phyloP scores from a whole-genome alignment of 2,329 filamentous ascomycete species.

The Cladophialophora carrionii region DNA sequence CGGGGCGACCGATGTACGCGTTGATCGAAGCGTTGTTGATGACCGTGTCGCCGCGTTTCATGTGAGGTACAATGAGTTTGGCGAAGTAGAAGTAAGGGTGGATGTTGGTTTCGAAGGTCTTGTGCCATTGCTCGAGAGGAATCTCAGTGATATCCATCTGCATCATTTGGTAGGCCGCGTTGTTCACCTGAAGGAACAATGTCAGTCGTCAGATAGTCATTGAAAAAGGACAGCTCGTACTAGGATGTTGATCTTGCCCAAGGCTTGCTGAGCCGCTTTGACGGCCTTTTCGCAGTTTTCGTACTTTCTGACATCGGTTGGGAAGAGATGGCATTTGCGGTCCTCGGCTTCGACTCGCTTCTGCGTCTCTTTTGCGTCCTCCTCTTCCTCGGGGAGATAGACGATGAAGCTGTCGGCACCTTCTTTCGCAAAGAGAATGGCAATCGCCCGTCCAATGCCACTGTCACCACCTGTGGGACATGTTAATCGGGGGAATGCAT shows the following conservation, averaged over 20 bases:
- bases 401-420: conserved; percentile 74
- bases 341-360: conserved; percentile 69
- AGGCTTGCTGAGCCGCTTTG: conserved; percentile 65
- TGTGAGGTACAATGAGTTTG: conserved; percentile 75
- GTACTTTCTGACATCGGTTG: conserved; percentile 66
- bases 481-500: neutral
- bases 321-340: conserved; percentile 64
- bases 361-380: conserved; percentile 76
- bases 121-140: conserved; percentile 74
- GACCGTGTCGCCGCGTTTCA: conserved; percentile 73
- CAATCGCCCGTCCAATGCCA: conserved; percentile 75
- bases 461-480: conserved; percentile 63
- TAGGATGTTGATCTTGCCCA: conserved; percentile 71
- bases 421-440: conserved; percentile 79
- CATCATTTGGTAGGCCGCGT: conserved; percentile 76
- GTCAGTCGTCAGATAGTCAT: conserved; percentile 4
- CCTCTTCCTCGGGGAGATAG: conserved; percentile 74
- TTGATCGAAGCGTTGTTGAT: conserved; percentile 88
- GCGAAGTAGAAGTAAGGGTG: conserved; percentile 79
- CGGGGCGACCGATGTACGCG: conserved; percentile 77
- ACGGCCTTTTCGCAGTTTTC: conserved; percentile 72
- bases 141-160: conserved; percentile 71
- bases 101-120: conserved; percentile 82
- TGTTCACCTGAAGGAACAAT: conserved; percentile 52
- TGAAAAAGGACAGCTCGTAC: conserved; percentile 18